These are phyloP conservation scores for Myxozyma mucilagina DNA, from an alignment of 805 yeast species.

Conservation along the genomic window DNA sequence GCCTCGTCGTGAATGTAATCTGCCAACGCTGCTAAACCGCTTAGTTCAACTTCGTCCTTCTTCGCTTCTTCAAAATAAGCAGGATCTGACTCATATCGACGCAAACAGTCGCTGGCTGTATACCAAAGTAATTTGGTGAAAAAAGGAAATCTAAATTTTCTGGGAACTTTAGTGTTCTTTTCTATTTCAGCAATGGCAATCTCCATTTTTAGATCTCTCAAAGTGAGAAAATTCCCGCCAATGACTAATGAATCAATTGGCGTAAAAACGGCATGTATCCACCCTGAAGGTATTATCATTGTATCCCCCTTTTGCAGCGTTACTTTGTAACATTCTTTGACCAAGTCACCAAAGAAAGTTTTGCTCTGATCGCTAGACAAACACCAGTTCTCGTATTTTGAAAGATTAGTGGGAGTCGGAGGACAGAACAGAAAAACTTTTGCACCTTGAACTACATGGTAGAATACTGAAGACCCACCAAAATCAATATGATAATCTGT, in stretches of 20 bases:
- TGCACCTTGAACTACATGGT: conserved; percentile 72
- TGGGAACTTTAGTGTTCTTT: conserved; percentile 66
- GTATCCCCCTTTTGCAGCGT: conserved; percentile 65
- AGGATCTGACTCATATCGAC: not conserved
- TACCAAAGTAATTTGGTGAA: conserved; percentile 72
- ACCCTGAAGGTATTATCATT: conserved; percentile 82
- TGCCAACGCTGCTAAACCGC: conserved; percentile 17
- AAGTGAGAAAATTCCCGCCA: conserved; percentile 84
- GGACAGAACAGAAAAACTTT: conserved; percentile 79
- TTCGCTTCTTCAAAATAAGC: not conserved
- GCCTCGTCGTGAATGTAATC: conserved; percentile 19
- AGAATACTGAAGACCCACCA: conserved; percentile 90
- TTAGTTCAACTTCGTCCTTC: not conserved
- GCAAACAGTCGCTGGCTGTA: conserved; percentile 50
- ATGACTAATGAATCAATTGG: conserved; percentile 77
- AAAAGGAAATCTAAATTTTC: conserved; percentile 74
- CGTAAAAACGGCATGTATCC: conserved; percentile 90
- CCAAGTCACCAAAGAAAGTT: conserved; percentile 63
- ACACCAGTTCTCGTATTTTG: conserved; percentile 72
- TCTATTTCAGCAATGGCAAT: conserved; percentile 64
- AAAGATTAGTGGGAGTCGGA: conserved; percentile 65
- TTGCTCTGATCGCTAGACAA: conserved; percentile 59
- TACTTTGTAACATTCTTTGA: conserved; percentile 54
- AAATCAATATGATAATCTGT: conserved; percentile 92
- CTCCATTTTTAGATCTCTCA: conserved; percentile 63